Evolutionary conservation across 345 rosid genomes (phyloP), one percentile per base, ranked within the genome.

Genomic region (Luvunga scandens): DNA sequence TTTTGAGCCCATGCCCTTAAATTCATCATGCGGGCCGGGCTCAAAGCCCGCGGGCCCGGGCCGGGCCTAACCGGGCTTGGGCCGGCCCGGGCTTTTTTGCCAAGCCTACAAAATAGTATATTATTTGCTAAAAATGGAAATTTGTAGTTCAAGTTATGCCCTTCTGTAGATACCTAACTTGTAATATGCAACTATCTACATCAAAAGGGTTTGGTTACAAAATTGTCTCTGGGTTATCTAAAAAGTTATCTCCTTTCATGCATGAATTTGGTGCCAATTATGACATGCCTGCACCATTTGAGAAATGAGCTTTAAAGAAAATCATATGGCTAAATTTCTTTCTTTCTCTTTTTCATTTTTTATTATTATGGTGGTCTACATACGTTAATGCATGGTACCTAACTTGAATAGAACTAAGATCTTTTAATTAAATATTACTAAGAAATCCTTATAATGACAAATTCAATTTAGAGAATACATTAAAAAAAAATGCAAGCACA

Each of bases 181-280:
- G n/a, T n/a, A n/a, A n/a, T n/a, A n/a, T n/a, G n/a, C n/a, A n/a
- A n/a, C n/a, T n/a, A n/a, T n/a, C n/a, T n/a, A n/a, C n/a, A n/a
- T n/a, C n/a, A n/a, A 84, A 62, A 83, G 76, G 97, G 94, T 42
- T 82, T 87, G 62, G 89, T 74, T 5, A 31, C 61, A 70, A 81
- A 89, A 78, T 85, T 94, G 64, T 34, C 78, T 84, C 97, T 93
- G 42, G 95, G 91, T 81, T 95, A 93, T 79, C 90, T 95, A 80
- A 88, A 83, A 97, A 95, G 55, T 89, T 85, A n/a, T 91, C 95
- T 72, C 95, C 96, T 86, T 95, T 95, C 97, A 94, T 88, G 85
- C 99, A 93, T 25, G 91, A 82, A 67, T 87, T 84, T 6, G 93
- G 94, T 21, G 93, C 95, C 88, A 91, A 95, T 91, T 88, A 82